Evolutionary conservation across 176 grass and related monocot genomes (phyloP).

Genomic region (Ensete ventricosum): DNA sequence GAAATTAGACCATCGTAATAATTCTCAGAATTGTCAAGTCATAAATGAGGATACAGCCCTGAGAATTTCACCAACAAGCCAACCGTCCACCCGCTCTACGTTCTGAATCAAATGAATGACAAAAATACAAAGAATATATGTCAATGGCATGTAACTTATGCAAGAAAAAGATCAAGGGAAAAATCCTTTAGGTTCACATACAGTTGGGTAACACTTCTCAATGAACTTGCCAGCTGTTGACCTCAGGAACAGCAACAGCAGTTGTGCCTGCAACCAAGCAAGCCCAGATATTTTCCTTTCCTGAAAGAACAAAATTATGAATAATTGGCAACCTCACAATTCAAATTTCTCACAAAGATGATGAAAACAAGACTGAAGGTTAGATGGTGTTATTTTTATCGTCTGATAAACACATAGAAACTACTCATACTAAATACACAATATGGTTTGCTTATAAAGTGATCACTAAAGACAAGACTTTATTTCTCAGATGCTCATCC

Average conservation of each 20-base stretch:
- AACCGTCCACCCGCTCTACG: slow-evolving; percentile 52
- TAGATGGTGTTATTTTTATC: not conserved
- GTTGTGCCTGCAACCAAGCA: slow-evolving; percentile 46
- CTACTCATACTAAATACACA: not conserved
- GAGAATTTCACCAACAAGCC: slow-evolving; percentile 57
- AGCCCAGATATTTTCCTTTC: slow-evolving; percentile 48
- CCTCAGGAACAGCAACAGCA: slow-evolving; percentile 81
- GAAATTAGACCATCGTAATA: too few species aligned
- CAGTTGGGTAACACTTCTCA: slow-evolving; percentile 69
- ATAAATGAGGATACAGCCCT: slow-evolving; percentile 85
- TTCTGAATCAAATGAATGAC: slow-evolving; percentile 43
- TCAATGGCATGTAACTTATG: not conserved
- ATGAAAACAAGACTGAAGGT: not conserved
- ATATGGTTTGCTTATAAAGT: too few species aligned
- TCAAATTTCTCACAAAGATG: not conserved
- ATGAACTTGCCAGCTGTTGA: slow-evolving; percentile 58
- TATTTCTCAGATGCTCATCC: too few species aligned
- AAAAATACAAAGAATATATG: slow-evolving; percentile 14
- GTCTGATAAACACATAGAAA: not conserved
- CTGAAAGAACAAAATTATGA: slow-evolving; percentile 24
- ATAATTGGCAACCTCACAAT: not conserved
- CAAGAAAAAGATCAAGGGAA: slow-evolving; percentile 16
- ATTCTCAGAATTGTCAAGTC: not conserved
- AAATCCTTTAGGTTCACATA: slow-evolving; percentile 29
- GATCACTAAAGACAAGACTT: too few species aligned